Percentiles rank a stretch among this genome's conserved stretches.
Evolutionary conservation across 2,329 filamentous ascomycete genomes (phyloP).

Genomic region (Apiospora hydei): DNA sequence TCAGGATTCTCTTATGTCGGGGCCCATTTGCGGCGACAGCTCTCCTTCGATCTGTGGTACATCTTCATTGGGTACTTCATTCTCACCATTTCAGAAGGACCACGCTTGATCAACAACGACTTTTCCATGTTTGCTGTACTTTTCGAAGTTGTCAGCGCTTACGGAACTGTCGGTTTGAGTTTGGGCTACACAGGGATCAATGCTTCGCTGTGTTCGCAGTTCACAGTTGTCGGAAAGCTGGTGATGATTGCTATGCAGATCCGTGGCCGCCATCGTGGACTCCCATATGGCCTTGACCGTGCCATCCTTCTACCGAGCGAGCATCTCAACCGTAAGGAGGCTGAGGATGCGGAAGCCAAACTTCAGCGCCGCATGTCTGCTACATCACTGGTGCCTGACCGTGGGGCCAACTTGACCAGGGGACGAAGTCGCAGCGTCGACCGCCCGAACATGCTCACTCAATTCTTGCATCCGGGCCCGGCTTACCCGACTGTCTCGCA

Average conservation of each 20-base stretch:
- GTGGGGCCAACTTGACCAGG: conserved; percentile 33
- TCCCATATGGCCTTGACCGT: conserved; percentile 72
- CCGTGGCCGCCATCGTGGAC: conserved; percentile 71
- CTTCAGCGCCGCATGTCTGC: conserved; percentile 45
- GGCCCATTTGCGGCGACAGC: conserved; percentile 87
- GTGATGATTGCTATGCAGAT: conserved; percentile 75
- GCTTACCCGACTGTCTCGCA: conserved; percentile 27
- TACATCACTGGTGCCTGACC: conserved; percentile 29
- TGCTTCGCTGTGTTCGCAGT: conserved; percentile 83
- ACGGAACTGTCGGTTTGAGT: conserved; percentile 92
- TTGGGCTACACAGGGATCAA: conserved; percentile 81
- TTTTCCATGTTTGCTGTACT: conserved; percentile 75
- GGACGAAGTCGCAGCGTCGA: conserved; percentile 41
- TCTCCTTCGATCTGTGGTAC: conserved; percentile 98
- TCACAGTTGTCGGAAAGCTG: conserved; percentile 75
- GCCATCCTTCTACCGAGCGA: conserved; percentile 67
- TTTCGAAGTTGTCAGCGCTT: conserved; percentile 89
- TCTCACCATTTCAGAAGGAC: conserved; percentile 86
- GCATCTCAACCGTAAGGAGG: conserved; percentile 60
- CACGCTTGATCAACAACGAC: conserved; percentile 66
- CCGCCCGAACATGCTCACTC: conserved; percentile 36
- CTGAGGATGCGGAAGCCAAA: conserved; percentile 52
- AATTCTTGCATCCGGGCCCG: conserved; percentile 42
- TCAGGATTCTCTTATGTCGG: conserved; percentile 83
- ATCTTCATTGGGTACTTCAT: conserved; percentile 94